Percentiles rank a stretch among this genome's conserved stretches.
Evolutionary conservation across 805 yeast species (phyloP).

Genomic region (Lachancea thermotolerans): DNA sequence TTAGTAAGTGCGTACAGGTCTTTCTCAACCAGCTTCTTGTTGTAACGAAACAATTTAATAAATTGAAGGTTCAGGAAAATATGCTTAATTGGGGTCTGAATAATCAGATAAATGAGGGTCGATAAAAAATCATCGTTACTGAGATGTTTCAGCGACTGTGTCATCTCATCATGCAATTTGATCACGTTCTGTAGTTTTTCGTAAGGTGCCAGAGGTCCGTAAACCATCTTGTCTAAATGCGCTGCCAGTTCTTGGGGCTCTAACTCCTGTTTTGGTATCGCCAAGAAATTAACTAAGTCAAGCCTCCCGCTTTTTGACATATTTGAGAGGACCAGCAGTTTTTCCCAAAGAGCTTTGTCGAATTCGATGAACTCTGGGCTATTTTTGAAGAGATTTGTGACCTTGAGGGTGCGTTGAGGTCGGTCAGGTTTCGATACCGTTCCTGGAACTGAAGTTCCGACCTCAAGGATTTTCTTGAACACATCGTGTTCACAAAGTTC

Average conservation of each 20-base stretch:
- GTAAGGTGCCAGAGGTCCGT: constrained; percentile 24
- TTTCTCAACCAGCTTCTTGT: constrained; percentile 27
- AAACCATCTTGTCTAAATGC: constrained; percentile 15
- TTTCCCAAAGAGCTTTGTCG: constrained; percentile 21
- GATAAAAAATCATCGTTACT: constrained; percentile 31
- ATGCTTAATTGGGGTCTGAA: constrained; percentile 19
- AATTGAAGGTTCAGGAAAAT: constrained; percentile 26
- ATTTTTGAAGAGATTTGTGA: constrained; percentile 25
- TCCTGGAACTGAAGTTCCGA: constrained; percentile 27
- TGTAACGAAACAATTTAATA: constrained; percentile 29
- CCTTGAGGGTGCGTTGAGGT: constrained; percentile 15
- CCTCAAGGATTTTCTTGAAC: constrained; percentile 24
- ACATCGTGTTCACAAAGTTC: constrained; percentile 28
- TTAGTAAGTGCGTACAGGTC: constrained; percentile 31
- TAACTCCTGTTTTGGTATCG: constrained; percentile 10
- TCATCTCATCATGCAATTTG: constrained; percentile 25
- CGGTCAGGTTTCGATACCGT: constrained; percentile 1
- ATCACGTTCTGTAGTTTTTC: constrained; percentile 25
- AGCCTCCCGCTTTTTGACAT: constrained; percentile 18
- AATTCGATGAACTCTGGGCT: constrained; percentile 29
- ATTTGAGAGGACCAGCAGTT: constrained; percentile 17
- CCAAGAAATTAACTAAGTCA: constrained; percentile 22
- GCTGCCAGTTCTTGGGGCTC: constrained; percentile 13
- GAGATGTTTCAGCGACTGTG: constrained; percentile 16
- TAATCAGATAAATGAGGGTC: constrained; percentile 24